Evolutionary conservation across 208 protist species (phyloP), one percentile per base, ranked within the genome.

Genomic region (Kentomonas sorsogonicus): DNA sequence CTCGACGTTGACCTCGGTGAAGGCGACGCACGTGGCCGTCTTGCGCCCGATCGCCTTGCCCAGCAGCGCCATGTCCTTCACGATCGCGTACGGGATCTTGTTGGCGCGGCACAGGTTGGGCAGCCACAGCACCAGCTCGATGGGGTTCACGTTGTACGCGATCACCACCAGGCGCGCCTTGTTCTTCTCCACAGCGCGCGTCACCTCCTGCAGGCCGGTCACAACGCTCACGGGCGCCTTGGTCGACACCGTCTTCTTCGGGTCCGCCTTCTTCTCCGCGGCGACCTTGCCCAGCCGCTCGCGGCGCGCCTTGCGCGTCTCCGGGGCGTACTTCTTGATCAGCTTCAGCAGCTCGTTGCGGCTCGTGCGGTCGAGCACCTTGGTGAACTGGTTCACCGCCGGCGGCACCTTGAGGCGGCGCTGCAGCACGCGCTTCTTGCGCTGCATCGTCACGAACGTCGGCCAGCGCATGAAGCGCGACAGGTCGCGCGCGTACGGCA

Each of bases 101-200:
- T 98, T 94, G 74, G 99, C 97, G 58, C 92, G 83, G 93, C 98
- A 99, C 20, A 99, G 94, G 56, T 97, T 90, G 47, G 99, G 99
- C 43, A 99, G 86, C 95, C 94, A 99, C 25, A 99, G 53, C 54
- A 99, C 98, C 18, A 99, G 74, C 86, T 99, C 98, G 63, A 99
- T 91, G 56, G 98, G 98, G 73, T 99, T 98, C 63, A 99, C 98
- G 83, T 99, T 99, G 89, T 99, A 96, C 43, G 99, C 98, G 63
- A 99, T 99, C 56, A 99, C 83, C 57, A 99, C 99, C 25, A 99
- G 77, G 68, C 95, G 92, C 26, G 98, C 99, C 69, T 98, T 97
- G 89, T 99, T 99, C 69, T 91, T 86, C 90, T 99, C 98, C 60
- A 99, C 92, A 20, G 98, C 78, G 53, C 79, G 81, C 45, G 97